Evolutionary conservation across 441 rosid species (phyloP), one percentile per base, ranked within the genome.

Genomic region (Flueggea neowawraea): DNA sequence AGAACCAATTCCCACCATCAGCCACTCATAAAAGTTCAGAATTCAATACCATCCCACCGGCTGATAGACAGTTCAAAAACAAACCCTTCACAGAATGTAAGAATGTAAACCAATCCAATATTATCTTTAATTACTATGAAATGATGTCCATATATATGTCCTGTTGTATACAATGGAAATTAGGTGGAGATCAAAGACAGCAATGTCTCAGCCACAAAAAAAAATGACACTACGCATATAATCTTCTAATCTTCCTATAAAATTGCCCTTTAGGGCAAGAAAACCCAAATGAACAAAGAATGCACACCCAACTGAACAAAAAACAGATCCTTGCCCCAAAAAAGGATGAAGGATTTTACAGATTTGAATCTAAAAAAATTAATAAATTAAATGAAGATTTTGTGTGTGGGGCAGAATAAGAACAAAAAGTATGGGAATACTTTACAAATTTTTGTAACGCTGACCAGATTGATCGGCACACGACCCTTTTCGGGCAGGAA

Each of bases 101-200:
- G 16, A 28, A 13, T 11, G 7, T 11, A 61, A 62, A 55, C 7
- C 41, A 69, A 62, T 55, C 53, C 55, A 57, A 65, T 31, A 52
- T 55, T 55, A 62, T 28, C 51, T 64, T 28, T 66, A 60, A 64
- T 51, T 63, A 68, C 67, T 41, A 57, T 52, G 57, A 22, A 62
- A 22, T 44, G n/a, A 17, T 61, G 54, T 71, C 2, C 28, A 22
- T 22, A 2, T 58, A 52, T 60, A 55, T 31, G 51, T 5, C 13
- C 51, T 53, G 64, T 73, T 41, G 75, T 77, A 60, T 74, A 82
- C 84, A 80, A 62, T 32, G 70, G 70, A 78, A 77, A 65, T 61
- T 48, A 64, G 68, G 76, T 64, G 82, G 80, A 57, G 76, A 60
- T 36, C 41, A 36, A 69, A 65, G 70, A 53, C 15, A 0, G 49